Evolutionary conservation across 2,329 filamentous ascomycete genomes (phyloP).

Genomic region (Colletotrichum limetticola): DNA sequence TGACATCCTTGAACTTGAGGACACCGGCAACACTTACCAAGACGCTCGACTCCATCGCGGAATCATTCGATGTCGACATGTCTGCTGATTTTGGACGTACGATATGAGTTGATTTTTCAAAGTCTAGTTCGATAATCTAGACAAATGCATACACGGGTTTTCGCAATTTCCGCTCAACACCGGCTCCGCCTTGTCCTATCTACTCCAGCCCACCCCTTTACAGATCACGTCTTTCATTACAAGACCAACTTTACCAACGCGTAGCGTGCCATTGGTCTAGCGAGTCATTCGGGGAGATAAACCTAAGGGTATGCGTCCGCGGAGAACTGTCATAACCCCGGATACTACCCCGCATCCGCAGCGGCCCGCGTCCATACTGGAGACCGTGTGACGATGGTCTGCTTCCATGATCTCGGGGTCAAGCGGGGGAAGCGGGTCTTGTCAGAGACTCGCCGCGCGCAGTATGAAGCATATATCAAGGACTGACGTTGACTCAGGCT

Average conservation of each 20-base stretch:
- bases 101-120: background rate
- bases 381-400: background rate
- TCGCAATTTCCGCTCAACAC: background rate
- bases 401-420: background rate
- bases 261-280: background rate
- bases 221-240: no score
- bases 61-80: background rate
- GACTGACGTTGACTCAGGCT: background rate
- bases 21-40: background rate
- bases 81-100: background rate
- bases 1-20: no score
- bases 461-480: background rate
- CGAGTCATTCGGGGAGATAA: conserved; percentile 13
- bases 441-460: background rate
- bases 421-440: background rate
- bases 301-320: background rate
- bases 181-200: background rate
- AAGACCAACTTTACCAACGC: background rate
- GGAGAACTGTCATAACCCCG: conserved; percentile 26
- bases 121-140: background rate
- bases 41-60: background rate
- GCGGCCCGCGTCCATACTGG: background rate
- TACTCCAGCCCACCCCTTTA: background rate
- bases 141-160: no score
- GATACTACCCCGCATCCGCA: conserved; percentile 6